Conservation (phyloP, 1,139 yeast genomes). For the Kurtzmaniella quercitrusa region DNA sequence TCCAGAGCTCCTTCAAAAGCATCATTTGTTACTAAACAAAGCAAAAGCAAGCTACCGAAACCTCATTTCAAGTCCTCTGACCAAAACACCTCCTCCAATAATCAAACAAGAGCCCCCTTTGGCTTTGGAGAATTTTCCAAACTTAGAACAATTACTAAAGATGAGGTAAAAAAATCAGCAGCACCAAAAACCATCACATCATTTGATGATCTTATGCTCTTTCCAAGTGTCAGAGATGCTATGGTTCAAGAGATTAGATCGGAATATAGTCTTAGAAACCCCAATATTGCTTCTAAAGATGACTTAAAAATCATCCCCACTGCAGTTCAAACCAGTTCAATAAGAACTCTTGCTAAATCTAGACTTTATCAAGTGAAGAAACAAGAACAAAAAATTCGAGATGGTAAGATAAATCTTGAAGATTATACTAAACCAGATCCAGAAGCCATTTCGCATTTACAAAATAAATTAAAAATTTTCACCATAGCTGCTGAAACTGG, state of each 20-base stretch:
- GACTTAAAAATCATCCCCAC: slow-evolving; percentile 35
- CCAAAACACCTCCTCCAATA: neutral
- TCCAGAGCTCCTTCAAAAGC: neutral
- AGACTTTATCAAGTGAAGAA: slow-evolving; percentile 18
- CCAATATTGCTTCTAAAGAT: slow-evolving; percentile 27
- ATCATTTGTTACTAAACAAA: neutral
- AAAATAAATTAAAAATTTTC: slow-evolving; percentile 51
- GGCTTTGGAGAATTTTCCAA: neutral
- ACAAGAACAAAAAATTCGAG: slow-evolving; percentile 9
- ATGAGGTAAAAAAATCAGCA: neutral
- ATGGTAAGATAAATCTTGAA: slow-evolving; percentile 10
- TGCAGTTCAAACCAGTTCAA: slow-evolving; percentile 43
- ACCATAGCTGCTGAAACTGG: slow-evolving; percentile 96
- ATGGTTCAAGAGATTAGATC: slow-evolving; percentile 54
- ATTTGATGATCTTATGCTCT: slow-evolving; percentile 62
- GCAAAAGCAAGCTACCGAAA: neutral
- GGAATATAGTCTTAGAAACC: slow-evolving; percentile 40
- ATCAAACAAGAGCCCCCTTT: neutral
- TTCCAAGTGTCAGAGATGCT: slow-evolving; percentile 64
- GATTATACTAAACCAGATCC: slow-evolving; percentile 11
- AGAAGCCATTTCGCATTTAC: slow-evolving; percentile 26
- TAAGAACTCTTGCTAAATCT: slow-evolving; percentile 38
- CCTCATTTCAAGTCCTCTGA: neutral
- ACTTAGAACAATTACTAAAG: neutral
- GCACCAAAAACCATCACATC: slow-evolving; percentile 18